Base-by-base conservation (phyloP, 2,329 filamentous ascomycete species). In the Hymenoscyphus salicellus region DNA sequence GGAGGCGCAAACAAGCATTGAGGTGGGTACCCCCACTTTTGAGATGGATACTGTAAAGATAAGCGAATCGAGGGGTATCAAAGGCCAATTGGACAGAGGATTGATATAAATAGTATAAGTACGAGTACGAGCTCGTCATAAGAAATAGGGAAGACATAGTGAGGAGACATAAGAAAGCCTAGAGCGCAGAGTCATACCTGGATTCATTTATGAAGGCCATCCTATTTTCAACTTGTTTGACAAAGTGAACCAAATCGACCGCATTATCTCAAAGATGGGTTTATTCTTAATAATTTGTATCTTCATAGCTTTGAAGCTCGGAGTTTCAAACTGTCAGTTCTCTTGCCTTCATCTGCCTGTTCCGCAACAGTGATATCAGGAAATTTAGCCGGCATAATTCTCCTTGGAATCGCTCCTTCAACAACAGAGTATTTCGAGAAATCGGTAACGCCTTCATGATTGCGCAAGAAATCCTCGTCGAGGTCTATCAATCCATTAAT, bases 381-480 rank as follows among this genome's bases (percentile, higher is more conserved):
- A 66, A 95, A 72, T 33, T 71, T 68, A 1, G 64, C 66, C 2
- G 92, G 92, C 90, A 96, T 93, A 68, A 96, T 96, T 23, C 92
- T 80, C 63, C 92, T 79, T 0, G 92, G 91, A 0, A 64, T 78
- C 0, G 83, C 71, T 0, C 89, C 89, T 0, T 83, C 79, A 0
- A 93, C 81, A n/a, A 94, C 75, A 38, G 82, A 85, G 74, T 96
- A 96, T 71, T 86, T 84, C 0, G 82, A 82, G 71, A 96, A 95
- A 74, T 96, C 90, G 0, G 77, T 81, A 3, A 93, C 80, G 0
- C 88, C 87, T 23, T 78, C 81, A 65, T 88, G 81, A 6, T 83
- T 80, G 20, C 89, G 81, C 33, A 96, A 79, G 69, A 93, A 95
- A 73, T 96, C 92, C 74, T 96, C 92, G 72, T 96, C 92, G 0